Base-by-base conservation (phyloP, 2,329 filamentous ascomycete species). In the Clathrospora elynae region DNA sequence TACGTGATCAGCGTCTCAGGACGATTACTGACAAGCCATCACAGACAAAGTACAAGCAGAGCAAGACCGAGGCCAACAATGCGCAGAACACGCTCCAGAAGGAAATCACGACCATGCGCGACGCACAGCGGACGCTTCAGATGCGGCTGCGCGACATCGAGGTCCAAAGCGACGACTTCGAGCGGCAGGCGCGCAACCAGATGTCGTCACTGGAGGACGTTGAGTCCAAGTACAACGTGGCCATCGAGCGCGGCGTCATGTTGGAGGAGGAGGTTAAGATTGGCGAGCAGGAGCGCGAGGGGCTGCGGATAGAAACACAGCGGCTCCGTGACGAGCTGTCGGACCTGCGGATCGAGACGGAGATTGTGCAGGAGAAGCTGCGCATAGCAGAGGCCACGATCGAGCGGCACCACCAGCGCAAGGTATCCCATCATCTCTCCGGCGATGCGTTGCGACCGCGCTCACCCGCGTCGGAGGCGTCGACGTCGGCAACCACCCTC, bases 151-250 rank as follows among this genome's bases (percentile, higher is more conserved):
- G 93, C 57, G 93, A 99, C 70, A 96, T 92, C 59, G 93, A 99
- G 73, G 93, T 99, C 41, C 90, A 88, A 68, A 99, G 97, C 74
- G 93, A 99, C 77, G 93, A 99, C 71, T 96, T 92, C 67, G 93
- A 99, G 76, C 85, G 90, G 55, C 92, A 97, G 74, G 92, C 93
- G 57, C 85, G 93, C 59, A 93, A 96, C 71, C 96, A 92, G 18
- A 91, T 90, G 23, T 96, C 91, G 30, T 96, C 92, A 35, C 82
- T 97, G 50, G 93, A 99, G 73, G 93, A 99, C 66, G 79, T 99
- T 71, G 93, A 99, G 73, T 92, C 88, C 51, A 99, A 97, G 72
- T 96, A 93, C 72, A 97, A 96, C 68, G 83, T 95, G 42, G 84
- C 91, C 4, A 95, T 99, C 58, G 93, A 99, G 74, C 81, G 92